Evolutionary conservation across 208 protist genomes (phyloP), one percentile per base, ranked within the genome.

Genomic region (Acanthamoeba castellanii): DNA sequence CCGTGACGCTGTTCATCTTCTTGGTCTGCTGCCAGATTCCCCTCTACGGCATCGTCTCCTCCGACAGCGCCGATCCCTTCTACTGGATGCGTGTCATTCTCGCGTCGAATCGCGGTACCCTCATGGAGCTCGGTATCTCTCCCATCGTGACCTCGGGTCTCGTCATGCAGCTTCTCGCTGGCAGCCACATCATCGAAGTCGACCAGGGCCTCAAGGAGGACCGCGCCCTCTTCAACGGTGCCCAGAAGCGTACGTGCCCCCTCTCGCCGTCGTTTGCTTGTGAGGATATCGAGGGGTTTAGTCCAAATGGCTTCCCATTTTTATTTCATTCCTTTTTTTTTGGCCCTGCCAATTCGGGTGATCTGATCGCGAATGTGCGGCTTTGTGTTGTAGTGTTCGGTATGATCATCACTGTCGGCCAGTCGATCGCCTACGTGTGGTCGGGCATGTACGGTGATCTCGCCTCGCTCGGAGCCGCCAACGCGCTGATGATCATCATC

Each of bases 61-160:
- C 97, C 50, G 93, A 97, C 81, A 93, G 68, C 32, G 98, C 98
- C 30, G 99, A 99, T 97, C 99, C 99, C 57, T 99, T 99, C 96
- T 99, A 99, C 96, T 99, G 99, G 99, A 99, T 99, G 98, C 98
- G 99, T 95, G 98, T 99, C 32, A 99, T 99, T 94, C 98, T 99
- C 74, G 99, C 99, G 14, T 99, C 99, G 34, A 99, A 99, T 97
- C 99, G 99, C 96, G 98, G 98, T 52, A 98, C 99, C 34, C 98
- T 99, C 52, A 99, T 99, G 96, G 99, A 99, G 97, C 97, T 99
- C 11, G 97, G 97, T 95, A 98, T 98, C 81, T 95, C 95, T n/a
- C 97, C 97, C 34, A 98, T 98, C 89, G 96, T 98, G 42, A 98
- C 97, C 14, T 97, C 96, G 32, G 95, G 96, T 89, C 88, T 98